These are phyloP conservation scores for Chalaropsis thielavioides DNA, from an alignment of 2,329 filamentous ascomycete genomes.

Conservation along the genomic window DNA sequence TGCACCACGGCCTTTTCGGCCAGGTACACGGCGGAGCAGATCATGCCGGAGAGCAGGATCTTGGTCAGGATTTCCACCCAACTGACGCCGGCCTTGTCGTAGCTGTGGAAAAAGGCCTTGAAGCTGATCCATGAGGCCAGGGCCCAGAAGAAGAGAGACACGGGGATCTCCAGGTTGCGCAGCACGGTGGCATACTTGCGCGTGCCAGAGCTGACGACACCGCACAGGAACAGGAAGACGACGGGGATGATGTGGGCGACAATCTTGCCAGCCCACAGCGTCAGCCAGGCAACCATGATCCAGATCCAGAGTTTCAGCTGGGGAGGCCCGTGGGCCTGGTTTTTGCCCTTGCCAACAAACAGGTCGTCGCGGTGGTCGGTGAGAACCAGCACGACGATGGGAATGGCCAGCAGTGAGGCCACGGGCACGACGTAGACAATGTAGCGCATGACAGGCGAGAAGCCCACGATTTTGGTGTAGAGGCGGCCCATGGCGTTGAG, in stretches of 20 bases:
- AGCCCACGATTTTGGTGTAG: constrained; percentile 49
- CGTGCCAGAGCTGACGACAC: constrained; percentile 54
- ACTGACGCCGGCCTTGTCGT: constrained; percentile 25
- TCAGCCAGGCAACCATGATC: constrained; percentile 54
- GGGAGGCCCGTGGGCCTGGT: constrained; percentile 29
- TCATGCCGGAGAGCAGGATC: constrained; percentile 51
- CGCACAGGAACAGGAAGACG: constrained; percentile 53
- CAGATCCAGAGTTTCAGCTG: constrained; percentile 51
- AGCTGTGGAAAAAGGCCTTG: constrained; percentile 35
- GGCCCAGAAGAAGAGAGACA: constrained; percentile 56
- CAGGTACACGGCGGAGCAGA: constrained; percentile 55
- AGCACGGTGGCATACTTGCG: constrained; percentile 56
- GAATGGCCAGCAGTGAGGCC: constrained; percentile 44
- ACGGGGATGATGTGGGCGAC: constrained; percentile 45
- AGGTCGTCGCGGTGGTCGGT: constrained; percentile 29
- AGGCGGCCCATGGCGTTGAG: constrained; percentile 52
- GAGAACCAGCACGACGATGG: constrained; percentile 41
- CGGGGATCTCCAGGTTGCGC: constrained; percentile 46
- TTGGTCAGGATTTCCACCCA: constrained; percentile 48
- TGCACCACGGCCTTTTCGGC: constrained; percentile 69
- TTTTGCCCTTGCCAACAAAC: constrained; percentile 25
- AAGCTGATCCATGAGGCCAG: constrained; percentile 49
- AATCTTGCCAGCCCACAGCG: constrained; percentile 53
- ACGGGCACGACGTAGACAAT: constrained; percentile 54
- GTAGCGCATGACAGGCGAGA: constrained; percentile 51